These are phyloP conservation scores for Hebeloma cylindrosporum DNA, from an alignment of 768 basidiomycete genomes.

Conservation along the genomic window DNA sequence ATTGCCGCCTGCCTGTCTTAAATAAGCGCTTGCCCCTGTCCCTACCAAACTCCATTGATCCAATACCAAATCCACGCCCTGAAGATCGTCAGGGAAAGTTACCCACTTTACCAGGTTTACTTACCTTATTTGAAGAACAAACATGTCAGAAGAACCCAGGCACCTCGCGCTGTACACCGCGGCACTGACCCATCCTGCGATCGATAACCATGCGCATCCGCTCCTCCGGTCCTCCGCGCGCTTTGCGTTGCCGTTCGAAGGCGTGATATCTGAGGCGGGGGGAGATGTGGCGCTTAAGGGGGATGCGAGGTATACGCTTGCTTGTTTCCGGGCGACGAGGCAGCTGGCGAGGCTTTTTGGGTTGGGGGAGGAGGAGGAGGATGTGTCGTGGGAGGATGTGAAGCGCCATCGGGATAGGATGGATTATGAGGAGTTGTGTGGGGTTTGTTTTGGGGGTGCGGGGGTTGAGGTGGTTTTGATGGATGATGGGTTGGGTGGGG, in stretches of 20 bases:
- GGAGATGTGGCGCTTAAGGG: constrained; percentile 48
- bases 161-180: constrained; percentile 26
- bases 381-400: constrained; percentile 57
- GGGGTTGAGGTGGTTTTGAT: constrained; percentile 69
- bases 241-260: constrained; percentile 55
- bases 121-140: too few relatives aligned
- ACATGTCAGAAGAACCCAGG: neutral
- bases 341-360: constrained; percentile 56
- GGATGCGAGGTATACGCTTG: constrained; percentile 57
- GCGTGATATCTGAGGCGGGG: constrained; percentile 62
- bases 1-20: too few relatives aligned
- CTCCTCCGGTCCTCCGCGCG: constrained; percentile 52
- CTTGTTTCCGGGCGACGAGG: constrained; percentile 54
- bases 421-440: constrained; percentile 60
- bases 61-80: too few relatives aligned
- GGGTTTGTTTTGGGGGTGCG: constrained; percentile 49
- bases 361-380: constrained; percentile 25
- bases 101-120: too few relatives aligned
- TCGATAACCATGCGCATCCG: constrained; percentile 83
- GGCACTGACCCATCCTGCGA: constrained; percentile 47
- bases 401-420: constrained; percentile 44
- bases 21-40: too few relatives aligned
- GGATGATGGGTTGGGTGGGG: constrained; percentile 67
- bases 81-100: too few relatives aligned
- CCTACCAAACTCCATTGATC: too few relatives aligned